Evolutionary conservation across 2,329 filamentous ascomycete genomes (phyloP), one percentile per base, ranked within the genome.

Genomic region (Remersonia thermophila): DNA sequence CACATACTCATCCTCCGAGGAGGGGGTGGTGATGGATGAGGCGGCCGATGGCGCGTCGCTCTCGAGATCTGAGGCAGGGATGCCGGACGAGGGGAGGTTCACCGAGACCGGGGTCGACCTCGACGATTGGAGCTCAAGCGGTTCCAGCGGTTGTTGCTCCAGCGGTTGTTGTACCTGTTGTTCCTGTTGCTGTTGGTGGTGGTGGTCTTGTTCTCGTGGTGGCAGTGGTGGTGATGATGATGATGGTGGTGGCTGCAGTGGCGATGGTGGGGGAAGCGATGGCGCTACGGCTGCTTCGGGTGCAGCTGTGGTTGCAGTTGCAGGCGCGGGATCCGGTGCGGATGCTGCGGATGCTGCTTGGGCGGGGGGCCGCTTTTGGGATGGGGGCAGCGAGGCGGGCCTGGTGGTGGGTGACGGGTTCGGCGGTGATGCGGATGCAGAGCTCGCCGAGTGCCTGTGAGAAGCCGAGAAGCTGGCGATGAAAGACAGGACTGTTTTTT

Each of bases 401-500:
- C n/a, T n/a, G n/a, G n/a, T n/a, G n/a, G n/a, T n/a, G n/a, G n/a
- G n/a, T n/a, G n/a, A n/a, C n/a, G n/a, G n/a, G n/a, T 61, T 57
- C 40, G 65, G 63, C 31, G 65, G 65, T 27, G 62, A 59, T 38
- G 63, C 55, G 37, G 63, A 60, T 16, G 65, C 61, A 27, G 64
- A 59, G 46, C 59, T 50, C 35, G 47, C 58, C 43, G 62, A 64
- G 50, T 63, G 58, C 47, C 50, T 52, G 41, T 58, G 52, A 41
- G 61, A 58, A 46, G 63, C 64, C 47, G 80, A 80, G 66, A 83
- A 78, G 61, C 79, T 76, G 58, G 82, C 85, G 72, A 93, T 89
- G 62, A 93, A 93, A 51, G 84, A 93, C 50, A 86, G 69, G 39
- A 93, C 85, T n/a, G n/a, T n/a, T n/a, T n/a, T 93, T 57, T 37